phyloP scores from a whole-genome alignment of 768 basidiomycete species.

The Daedalea quercina region DNA sequence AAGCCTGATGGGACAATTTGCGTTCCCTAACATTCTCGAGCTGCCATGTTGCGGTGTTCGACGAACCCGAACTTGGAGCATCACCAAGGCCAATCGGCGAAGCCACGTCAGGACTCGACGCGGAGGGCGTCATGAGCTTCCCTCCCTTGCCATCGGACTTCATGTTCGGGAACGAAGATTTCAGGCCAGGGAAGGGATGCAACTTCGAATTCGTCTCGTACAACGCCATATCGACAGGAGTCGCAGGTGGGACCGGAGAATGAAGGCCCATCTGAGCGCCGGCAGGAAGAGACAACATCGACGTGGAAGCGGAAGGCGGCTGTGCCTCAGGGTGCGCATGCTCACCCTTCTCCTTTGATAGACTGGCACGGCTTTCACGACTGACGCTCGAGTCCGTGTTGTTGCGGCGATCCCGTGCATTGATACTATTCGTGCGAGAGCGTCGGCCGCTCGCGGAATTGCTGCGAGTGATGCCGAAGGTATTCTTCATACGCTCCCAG shows the following conservation, averaged over 20 bases:
- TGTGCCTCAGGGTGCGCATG: conserved; percentile 37
- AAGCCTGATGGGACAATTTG: conserved; percentile 60
- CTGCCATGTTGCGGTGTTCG: conserved; percentile 39
- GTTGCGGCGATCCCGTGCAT: conserved; percentile 57
- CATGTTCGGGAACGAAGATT: conserved; percentile 16
- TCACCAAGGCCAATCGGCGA: conserved; percentile 32
- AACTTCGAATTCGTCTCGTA: conserved; percentile 70
- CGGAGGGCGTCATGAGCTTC: conserved; percentile 41
- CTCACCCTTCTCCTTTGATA: conserved; percentile 49
- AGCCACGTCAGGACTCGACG: conserved; percentile 43
- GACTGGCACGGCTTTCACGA: conserved; percentile 70
- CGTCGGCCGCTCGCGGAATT: conserved; percentile 65
- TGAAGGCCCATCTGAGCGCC: conserved; percentile 43
- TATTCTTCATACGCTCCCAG: conserved; percentile 70
- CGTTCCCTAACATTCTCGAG: conserved; percentile 51
- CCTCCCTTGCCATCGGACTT: conserved; percentile 64
- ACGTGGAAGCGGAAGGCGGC: conserved; percentile 61
- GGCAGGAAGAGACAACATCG: conserved; percentile 55
- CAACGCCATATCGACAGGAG: conserved; percentile 61
- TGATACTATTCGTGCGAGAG: conserved; percentile 74
- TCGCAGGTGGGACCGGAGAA: conserved; percentile 75
- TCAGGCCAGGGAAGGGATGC: conserved; percentile 86
- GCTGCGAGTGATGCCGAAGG: conserved; percentile 48
- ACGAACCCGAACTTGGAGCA: conserved; percentile 39
- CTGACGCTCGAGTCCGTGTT: conserved; percentile 69